Conservation (phyloP, 768 basidiomycete species). For the Leccinum imitatum region DNA sequence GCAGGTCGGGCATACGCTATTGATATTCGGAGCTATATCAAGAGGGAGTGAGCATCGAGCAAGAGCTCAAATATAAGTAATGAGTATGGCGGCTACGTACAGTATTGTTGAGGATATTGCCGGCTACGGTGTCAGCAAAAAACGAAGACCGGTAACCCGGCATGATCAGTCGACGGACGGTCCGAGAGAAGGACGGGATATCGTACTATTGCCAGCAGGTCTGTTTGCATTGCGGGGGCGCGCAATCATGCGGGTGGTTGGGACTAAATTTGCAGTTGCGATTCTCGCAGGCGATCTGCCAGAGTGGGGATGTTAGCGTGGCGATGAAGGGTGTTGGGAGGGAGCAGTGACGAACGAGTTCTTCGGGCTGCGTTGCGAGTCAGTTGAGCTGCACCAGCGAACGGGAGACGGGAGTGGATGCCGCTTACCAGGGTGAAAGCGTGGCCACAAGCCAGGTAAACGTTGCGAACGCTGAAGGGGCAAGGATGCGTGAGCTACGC, state of each 20-base stretch:
- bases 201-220: constrained; percentile 51
- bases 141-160: constrained; percentile 1
- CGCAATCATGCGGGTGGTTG: constrained; percentile 45
- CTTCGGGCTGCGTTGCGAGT: constrained; percentile 35
- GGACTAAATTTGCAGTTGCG: constrained; percentile 55
- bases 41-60: neutral
- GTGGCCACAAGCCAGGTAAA: constrained; percentile 51
- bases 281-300: constrained; percentile 48
- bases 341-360: constrained; percentile 29
- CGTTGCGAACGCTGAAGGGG: constrained; percentile 41
- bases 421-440: constrained; percentile 40
- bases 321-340: neutral
- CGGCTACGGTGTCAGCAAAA: constrained; percentile 31
- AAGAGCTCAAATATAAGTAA: neutral
- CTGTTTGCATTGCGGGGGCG: constrained; percentile 41
- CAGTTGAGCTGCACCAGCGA: constrained; percentile 7
- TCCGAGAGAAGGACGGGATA: neutral
- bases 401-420: neutral
- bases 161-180: neutral
- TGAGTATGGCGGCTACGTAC: constrained; percentile 25
- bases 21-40: constrained; percentile 41
- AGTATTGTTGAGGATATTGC: constrained; percentile 46
- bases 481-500: neutral
- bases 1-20: constrained; percentile 43
- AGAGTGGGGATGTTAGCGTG: constrained; percentile 5